A percentile compares a stretch with the other conserved stretches of the same genome.
Evolutionary conservation across 1,284 basidiomycete species (phyloP).

Genomic region (Macrocybe sp.): DNA sequence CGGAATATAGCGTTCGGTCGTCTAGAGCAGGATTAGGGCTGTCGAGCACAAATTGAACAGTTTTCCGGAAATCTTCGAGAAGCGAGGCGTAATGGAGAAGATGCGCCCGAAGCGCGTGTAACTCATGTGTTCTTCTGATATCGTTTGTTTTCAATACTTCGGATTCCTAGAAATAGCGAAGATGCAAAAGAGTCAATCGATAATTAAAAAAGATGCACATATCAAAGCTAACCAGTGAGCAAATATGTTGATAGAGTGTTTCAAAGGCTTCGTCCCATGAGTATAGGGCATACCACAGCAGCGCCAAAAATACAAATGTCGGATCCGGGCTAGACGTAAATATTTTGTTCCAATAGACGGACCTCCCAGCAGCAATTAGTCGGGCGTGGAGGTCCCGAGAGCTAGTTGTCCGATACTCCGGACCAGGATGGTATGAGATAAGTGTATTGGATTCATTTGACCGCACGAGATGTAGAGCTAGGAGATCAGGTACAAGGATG

Average conservation of each 20-base stretch:
- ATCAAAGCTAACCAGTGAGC: slow-evolving; percentile 27
- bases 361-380: slow-evolving; percentile 37
- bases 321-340: slow-evolving; percentile 39
- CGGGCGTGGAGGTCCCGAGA: slow-evolving; percentile 36
- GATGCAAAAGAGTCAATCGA: not conserved
- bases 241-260: slow-evolving; percentile 39
- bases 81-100: slow-evolving; percentile 47
- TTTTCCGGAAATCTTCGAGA: slow-evolving; percentile 44
- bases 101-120: slow-evolving; percentile 50
- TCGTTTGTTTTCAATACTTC: slow-evolving; percentile 31
- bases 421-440: slow-evolving; percentile 39
- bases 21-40: slow-evolving; percentile 40
- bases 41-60: slow-evolving; percentile 38
- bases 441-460: slow-evolving; percentile 32
- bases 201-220: not conserved
- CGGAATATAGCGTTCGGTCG: slow-evolving; percentile 11
- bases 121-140: slow-evolving; percentile 39
- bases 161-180: slow-evolving; percentile 32
- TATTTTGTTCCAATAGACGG: slow-evolving; percentile 53
- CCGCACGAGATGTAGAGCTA: slow-evolving; percentile 47
- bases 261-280: slow-evolving; percentile 54
- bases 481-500: slow-evolving; percentile 39
- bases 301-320: slow-evolving; percentile 43
- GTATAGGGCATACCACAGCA: slow-evolving; percentile 52
- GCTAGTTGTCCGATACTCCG: slow-evolving; percentile 24